phyloP scores from a whole-genome alignment of 192 early-diverging fungal species.

The Coemansia sp. region DNA sequence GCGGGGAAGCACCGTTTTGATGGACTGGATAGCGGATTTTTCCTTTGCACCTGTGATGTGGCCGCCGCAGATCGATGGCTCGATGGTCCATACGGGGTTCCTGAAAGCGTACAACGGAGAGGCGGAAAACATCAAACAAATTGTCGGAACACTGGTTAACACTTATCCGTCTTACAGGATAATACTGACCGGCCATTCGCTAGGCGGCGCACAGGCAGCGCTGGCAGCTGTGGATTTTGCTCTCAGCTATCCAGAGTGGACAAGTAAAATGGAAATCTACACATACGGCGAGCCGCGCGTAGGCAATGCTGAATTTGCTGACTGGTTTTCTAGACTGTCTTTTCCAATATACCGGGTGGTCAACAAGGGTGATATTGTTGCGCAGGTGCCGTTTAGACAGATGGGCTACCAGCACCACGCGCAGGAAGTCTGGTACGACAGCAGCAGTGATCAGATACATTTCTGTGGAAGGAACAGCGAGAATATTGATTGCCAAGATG shows the following conservation, averaged over 20 bases:
- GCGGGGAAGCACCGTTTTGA: slow-evolving; percentile 30
- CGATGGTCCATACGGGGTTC: slow-evolving; percentile 51
- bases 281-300: slow-evolving; percentile 41
- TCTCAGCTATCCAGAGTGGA: slow-evolving; percentile 21
- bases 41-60: slow-evolving; percentile 44
- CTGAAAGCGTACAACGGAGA: slow-evolving; percentile 44
- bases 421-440: slow-evolving; percentile 21
- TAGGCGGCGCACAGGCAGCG: slow-evolving; percentile 48
- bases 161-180: slow-evolving; percentile 37
- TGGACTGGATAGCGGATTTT: slow-evolving; percentile 47
- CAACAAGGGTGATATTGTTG: slow-evolving; percentile 15
- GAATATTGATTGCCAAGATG: slow-evolving; percentile 6
- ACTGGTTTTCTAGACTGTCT: slow-evolving; percentile 9
- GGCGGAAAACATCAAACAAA: slow-evolving; percentile 18
- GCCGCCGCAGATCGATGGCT: slow-evolving; percentile 36
- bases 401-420: slow-evolving; percentile 29
- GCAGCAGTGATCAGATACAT: background rate
- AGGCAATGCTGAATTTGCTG: slow-evolving; percentile 44
- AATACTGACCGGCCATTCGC: slow-evolving; percentile 53
- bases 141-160: slow-evolving; percentile 15
- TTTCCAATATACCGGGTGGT: slow-evolving; percentile 20
- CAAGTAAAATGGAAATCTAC: slow-evolving; percentile 18
- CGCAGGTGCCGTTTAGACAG: slow-evolving; percentile 11
- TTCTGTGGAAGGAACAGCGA: slow-evolving; percentile 20
- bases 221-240: slow-evolving; percentile 39